Percentiles rank a stretch among this genome's conserved stretches.
These are phyloP conservation scores for Phytophthora fragariaefolia DNA, from an alignment of 352 stramenopile species.

Conservation along the genomic window DNA sequence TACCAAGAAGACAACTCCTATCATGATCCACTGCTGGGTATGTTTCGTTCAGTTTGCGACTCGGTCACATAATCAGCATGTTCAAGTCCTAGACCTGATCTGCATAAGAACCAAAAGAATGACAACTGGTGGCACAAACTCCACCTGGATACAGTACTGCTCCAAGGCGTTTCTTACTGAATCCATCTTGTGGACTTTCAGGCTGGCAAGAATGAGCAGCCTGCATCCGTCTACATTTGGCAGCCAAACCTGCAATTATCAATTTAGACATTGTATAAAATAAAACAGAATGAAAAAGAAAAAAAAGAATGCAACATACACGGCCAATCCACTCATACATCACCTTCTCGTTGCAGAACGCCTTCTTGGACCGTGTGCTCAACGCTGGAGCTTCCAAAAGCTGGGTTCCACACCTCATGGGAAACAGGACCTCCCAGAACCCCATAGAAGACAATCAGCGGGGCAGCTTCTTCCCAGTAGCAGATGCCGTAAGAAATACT, in stretches of 20 bases:
- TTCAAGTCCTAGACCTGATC: background rate
- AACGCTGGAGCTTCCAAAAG: background rate
- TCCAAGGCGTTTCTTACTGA: background rate
- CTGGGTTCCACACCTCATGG: constrained; percentile 13
- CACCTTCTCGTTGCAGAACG: constrained; percentile 13
- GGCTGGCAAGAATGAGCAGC: background rate
- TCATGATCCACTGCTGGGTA: background rate
- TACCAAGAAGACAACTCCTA: background rate
- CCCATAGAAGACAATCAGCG: constrained; percentile 12
- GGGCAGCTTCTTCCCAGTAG: constrained; percentile 10
- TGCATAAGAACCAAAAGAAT: background rate
- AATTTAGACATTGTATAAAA: constrained; percentile 8
- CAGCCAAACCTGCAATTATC: constrained; percentile 23
- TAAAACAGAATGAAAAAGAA: background rate
- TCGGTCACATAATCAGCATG: background rate
- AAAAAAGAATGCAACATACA: constrained; percentile 3
- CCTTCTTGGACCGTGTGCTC: constrained; percentile 21
- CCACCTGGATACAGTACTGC: background rate
- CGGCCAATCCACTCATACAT: constrained; percentile 20
- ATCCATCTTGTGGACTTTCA: background rate
- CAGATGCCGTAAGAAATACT: constrained; percentile 15
- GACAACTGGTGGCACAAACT: background rate
- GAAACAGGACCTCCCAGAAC: constrained; percentile 7
- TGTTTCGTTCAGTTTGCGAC: background rate
- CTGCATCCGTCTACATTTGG: background rate